Evolutionary conservation across 139 green algal genomes (phyloP).

Genomic region (Closterium sp.): DNA sequence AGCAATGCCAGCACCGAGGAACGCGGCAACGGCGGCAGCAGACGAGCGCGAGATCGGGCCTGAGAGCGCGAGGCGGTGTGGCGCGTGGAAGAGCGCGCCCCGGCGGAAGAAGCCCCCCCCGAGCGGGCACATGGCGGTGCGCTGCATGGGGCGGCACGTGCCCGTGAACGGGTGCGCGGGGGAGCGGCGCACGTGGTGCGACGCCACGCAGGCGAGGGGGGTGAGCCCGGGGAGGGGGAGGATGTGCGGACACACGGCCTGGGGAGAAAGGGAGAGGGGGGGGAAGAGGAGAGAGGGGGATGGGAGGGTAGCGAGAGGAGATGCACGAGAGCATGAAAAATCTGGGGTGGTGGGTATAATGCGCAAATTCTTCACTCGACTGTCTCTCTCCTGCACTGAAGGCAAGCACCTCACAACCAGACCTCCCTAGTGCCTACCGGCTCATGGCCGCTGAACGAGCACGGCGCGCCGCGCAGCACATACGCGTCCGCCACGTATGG

Average conservation of each 20-base stretch:
- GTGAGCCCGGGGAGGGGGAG: neutral
- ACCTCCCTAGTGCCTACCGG: neutral
- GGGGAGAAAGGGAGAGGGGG: neutral
- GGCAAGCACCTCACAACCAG: neutral
- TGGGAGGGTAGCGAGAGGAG: neutral
- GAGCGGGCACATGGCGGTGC: neutral
- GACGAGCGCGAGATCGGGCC: neutral
- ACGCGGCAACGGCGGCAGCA: neutral
- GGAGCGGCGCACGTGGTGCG: neutral
- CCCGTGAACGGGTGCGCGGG: neutral
- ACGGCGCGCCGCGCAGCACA: neutral
- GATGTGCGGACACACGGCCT: slow-evolving; percentile 3
- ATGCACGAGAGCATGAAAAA: neutral
- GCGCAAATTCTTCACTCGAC: neutral
- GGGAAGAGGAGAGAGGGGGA: neutral
- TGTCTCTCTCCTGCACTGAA: neutral
- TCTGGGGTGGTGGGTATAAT: too few species aligned
- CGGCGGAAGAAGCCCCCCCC: neutral
- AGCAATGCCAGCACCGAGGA: neutral
- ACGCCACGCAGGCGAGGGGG: neutral
- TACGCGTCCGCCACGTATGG: neutral
- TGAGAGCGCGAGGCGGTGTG: neutral
- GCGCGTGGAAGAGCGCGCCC: neutral
- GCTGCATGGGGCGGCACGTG: slow-evolving; percentile 5
- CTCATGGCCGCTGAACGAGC: neutral